A percentile compares a stretch with the other conserved stretches of the same genome.
Conservation (phyloP, 2,329 filamentous ascomycete species). For the Cladosporium colombiae region DNA sequence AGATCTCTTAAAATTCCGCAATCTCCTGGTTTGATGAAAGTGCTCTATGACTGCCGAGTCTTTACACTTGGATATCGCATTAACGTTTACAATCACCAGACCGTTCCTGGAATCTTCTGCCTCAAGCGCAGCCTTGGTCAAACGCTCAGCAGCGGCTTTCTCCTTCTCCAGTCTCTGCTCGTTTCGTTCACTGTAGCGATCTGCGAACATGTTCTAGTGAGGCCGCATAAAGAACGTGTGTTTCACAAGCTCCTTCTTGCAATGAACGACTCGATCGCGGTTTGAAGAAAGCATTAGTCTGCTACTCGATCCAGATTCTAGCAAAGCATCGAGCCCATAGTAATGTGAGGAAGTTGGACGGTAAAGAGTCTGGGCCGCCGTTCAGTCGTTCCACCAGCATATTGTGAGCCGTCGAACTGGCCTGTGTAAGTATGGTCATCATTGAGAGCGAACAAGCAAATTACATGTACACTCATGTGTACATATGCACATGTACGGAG, state of each 20-base stretch:
- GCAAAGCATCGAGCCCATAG: neutral
- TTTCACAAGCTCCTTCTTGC: conserved; percentile 70
- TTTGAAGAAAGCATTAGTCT: conserved; percentile 30
- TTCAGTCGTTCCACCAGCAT: no score
- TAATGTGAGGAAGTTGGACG: no score
- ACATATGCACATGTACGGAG: no score
- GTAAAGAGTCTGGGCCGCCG: no score
- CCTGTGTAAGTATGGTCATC: no score
- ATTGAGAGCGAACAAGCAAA: no score
- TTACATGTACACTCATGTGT: no score
- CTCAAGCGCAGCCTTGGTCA: neutral
- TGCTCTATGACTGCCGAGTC: neutral
- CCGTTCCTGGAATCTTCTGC: neutral
- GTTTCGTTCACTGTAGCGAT: conserved; percentile 62
- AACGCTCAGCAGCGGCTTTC: neutral
- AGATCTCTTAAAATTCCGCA: neutral
- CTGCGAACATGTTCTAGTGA: conserved; percentile 61
- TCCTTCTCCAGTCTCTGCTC: neutral
- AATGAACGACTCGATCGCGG: conserved; percentile 33
- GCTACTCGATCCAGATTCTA: conserved; percentile 30
- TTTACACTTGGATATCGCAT: neutral
- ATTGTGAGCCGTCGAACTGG: no score
- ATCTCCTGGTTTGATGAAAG: no score
- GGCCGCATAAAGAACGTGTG: conserved; percentile 66
- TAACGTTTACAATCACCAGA: neutral